Conservation (phyloP, 345 rosid species). For the Brassica cretica region DNA sequence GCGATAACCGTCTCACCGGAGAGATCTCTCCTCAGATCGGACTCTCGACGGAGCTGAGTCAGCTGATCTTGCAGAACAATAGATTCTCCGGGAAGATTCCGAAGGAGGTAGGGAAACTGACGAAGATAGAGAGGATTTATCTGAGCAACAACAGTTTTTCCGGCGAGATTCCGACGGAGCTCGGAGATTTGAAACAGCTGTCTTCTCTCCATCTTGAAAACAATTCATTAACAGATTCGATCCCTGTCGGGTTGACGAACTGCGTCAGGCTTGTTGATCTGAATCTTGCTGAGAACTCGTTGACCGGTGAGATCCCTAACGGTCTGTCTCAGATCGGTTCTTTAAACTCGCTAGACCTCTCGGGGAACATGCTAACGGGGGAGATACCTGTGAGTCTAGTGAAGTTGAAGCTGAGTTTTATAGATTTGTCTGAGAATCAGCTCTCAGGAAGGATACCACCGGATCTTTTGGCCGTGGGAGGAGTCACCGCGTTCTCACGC, state of each 20-base stretch:
- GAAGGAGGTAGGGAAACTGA: slow-evolving; percentile 54
- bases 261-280: slow-evolving; percentile 69
- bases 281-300: slow-evolving; percentile 67
- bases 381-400: slow-evolving; percentile 54
- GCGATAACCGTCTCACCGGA: slow-evolving; percentile 66
- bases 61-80: slow-evolving; percentile 61
- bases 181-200: slow-evolving; percentile 58
- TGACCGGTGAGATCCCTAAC: slow-evolving; percentile 58
- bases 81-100: slow-evolving; percentile 72
- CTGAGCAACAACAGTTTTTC: slow-evolving; percentile 61
- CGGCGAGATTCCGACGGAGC: slow-evolving; percentile 56
- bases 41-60: slow-evolving; percentile 49
- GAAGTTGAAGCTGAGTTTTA: slow-evolving; percentile 68
- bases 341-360: slow-evolving; percentile 78
- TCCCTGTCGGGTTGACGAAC: slow-evolving; percentile 52
- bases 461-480: slow-evolving; percentile 68
- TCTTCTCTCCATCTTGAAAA: slow-evolving; percentile 69
- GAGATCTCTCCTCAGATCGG: slow-evolving; percentile 54
- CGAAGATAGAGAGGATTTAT: slow-evolving; percentile 55
- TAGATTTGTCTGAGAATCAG: slow-evolving; percentile 70
- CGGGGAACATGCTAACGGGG: slow-evolving; percentile 64
- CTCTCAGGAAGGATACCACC: slow-evolving; percentile 64
- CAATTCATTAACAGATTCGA: slow-evolving; percentile 61
- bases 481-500: slow-evolving; percentile 56
- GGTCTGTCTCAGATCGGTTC: slow-evolving; percentile 49